phyloP scores from a whole-genome alignment of 1,284 basidiomycete genomes.

The Sporisorium iseilematis-ciliati region DNA sequence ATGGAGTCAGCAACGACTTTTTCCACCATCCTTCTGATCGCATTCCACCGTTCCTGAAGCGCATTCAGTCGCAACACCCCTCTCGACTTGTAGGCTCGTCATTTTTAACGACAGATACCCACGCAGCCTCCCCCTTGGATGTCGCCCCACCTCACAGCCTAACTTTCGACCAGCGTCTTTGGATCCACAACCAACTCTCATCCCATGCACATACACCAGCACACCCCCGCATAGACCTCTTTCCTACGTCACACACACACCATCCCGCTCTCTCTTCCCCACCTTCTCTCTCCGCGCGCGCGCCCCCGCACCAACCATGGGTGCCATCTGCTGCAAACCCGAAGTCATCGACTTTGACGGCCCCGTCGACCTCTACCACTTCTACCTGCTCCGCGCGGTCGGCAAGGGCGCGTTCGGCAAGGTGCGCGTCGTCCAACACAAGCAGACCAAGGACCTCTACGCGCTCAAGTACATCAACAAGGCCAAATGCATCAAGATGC shows the following conservation, averaged over 20 bases:
- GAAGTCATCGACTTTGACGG: conserved; percentile 96
- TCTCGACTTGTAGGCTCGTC: no score
- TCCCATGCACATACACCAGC: no score
- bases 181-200: no score
- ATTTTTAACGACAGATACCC: no score
- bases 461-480: conserved; percentile 99
- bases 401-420: conserved; percentile 99
- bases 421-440: conserved; percentile 98
- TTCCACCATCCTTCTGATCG: no score
- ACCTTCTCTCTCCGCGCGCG: not conserved
- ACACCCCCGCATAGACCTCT: no score
- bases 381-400: conserved; percentile 90
- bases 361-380: conserved; percentile 96
- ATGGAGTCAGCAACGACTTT: no score
- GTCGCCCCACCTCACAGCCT: no score
- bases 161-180: no score
- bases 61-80: no score
- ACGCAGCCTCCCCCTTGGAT: no score
- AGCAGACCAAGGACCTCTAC: conserved; percentile 87
- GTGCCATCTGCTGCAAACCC: conserved; percentile 84
- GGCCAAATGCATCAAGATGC: conserved; percentile 94
- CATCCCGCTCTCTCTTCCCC: not conserved
- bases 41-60: no score
- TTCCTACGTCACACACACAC: not conserved
- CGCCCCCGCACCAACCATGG: conserved; percentile 73